These are phyloP conservation scores for Sugiyamaella neomexicana DNA, from an alignment of 1,139 yeast species.

Conservation along the genomic window DNA sequence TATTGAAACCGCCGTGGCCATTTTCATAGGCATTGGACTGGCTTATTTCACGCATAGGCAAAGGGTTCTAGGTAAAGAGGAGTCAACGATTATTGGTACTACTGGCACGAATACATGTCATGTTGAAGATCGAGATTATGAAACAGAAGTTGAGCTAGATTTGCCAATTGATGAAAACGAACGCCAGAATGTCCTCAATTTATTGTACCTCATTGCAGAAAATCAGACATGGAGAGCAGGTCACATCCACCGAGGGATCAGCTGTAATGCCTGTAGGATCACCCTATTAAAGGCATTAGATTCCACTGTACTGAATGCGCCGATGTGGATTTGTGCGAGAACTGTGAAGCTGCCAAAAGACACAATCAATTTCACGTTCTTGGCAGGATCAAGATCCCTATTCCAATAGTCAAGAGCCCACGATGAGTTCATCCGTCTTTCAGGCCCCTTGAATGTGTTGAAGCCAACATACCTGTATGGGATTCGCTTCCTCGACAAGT, in stretches of 20 bases:
- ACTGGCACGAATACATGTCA: background rate
- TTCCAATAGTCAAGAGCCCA: slow-evolving; percentile 35
- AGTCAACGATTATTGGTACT: background rate
- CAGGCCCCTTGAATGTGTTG: slow-evolving; percentile 16
- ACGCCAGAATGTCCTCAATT: slow-evolving; percentile 26
- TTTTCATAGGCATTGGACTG: background rate
- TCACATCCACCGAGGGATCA: slow-evolving; percentile 36
- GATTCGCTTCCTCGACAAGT: background rate
- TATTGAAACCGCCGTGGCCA: background rate
- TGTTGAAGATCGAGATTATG: background rate
- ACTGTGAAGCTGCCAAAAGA: slow-evolving; percentile 31
- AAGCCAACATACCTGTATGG: background rate
- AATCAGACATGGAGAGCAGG: slow-evolving; percentile 28
- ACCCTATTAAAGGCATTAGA: slow-evolving; percentile 36
- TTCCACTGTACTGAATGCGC: slow-evolving; percentile 38
- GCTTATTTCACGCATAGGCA: background rate
- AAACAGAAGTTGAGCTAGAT: background rate
- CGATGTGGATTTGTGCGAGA: slow-evolving; percentile 38
- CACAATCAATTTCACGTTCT: slow-evolving; percentile 34
- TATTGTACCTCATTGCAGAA: slow-evolving; percentile 34
- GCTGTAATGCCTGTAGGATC: slow-evolving; percentile 37
- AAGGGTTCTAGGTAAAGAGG: background rate
- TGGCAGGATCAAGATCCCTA: slow-evolving; percentile 33
- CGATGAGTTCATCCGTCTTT: slow-evolving; percentile 33
- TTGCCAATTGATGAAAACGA: background rate